Base-by-base conservation (phyloP, 1,284 basidiomycete genomes). In the Tremellales sp. region DNA sequence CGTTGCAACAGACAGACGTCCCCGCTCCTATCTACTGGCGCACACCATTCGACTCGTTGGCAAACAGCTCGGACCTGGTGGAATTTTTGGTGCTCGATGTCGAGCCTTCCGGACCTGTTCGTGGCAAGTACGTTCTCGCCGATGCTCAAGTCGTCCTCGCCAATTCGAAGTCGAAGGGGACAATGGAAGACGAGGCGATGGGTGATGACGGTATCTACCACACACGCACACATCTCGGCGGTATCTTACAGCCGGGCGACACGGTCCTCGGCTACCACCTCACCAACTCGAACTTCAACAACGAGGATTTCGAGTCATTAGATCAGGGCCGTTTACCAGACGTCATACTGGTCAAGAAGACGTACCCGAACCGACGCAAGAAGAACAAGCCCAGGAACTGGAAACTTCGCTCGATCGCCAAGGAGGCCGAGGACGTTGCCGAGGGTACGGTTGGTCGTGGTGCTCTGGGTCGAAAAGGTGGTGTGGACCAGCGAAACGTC, bases 1-100 rank as follows among this genome's bases (percentile, higher is more conserved):
- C 92, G 0, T 80, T 98, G 5, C 90, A 89, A 68, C 76, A 81
- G 23, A 84, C 83, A 64, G 94, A 98, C 57, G 79, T 97, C 35
- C 79, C 84, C 2, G 72, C 89, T 0, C 80, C 82, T n/a, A 77
- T 87, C 11, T 98, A 90, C 78, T 98, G 92, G 91, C 83, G 94
- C 26, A 76, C 83, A 4, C 87, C 94, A 0, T 93, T 97, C 75
- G 82, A 87, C 19, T 77, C 87, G 1, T 81, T 98, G 21, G 88
- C 90, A 1, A 81, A 81, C 22, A 81, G 89, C 10, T 82, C 85
- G 1, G 91, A 97, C 64, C 83, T 97, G 46, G 82, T 92, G 54
- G 94, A 97, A 75, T 98, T 97, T 75, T 86, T 92, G 26, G 84
- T 98, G 0, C 82, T 98, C 53, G 96, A 98, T 73, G 81, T 97